These are phyloP conservation scores for Monosporozyma siamensis DNA, from an alignment of 805 yeast species.

Conservation along the genomic window DNA sequence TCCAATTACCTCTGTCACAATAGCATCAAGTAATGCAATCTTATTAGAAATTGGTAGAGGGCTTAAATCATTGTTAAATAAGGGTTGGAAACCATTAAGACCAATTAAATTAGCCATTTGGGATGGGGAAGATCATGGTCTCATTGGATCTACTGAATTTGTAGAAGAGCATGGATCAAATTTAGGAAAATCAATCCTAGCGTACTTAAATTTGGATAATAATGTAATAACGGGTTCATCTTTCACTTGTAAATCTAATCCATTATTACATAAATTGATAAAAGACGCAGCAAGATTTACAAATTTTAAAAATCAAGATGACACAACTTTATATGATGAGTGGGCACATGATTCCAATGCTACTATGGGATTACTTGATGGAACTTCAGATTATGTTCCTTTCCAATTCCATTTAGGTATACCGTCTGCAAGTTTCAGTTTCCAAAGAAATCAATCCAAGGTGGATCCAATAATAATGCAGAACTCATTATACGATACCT, in stretches of 20 bases:
- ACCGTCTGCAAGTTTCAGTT: conserved; percentile 48
- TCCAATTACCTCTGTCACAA: conserved; percentile 42
- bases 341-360: conserved; percentile 34
- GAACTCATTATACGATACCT: conserved; percentile 52
- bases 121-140: conserved; percentile 74
- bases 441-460: conserved; percentile 22
- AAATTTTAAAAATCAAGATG: conserved; percentile 33
- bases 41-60: conserved; percentile 47
- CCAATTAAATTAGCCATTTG: conserved; percentile 64
- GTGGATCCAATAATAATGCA: conserved; percentile 46
- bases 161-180: conserved; percentile 48
- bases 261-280: conserved; percentile 43
- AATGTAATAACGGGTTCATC: conserved; percentile 44
- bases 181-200: conserved; percentile 45
- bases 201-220: conserved; percentile 38
- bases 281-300: conserved; percentile 38
- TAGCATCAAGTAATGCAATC: conserved; percentile 41
- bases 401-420: conserved; percentile 61
- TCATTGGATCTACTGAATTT: conserved; percentile 70
- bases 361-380: conserved; percentile 36
- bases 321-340: conserved; percentile 39
- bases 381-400: conserved; percentile 47
- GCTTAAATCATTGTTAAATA: conserved; percentile 34
- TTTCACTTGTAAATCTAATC: conserved; percentile 43
- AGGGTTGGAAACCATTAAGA: conserved; percentile 65